A percentile compares a stretch with the other conserved stretches of the same genome.
These are phyloP conservation scores for Comarum palustre DNA, from an alignment of 306 rosid genomes.

Conservation along the genomic window DNA sequence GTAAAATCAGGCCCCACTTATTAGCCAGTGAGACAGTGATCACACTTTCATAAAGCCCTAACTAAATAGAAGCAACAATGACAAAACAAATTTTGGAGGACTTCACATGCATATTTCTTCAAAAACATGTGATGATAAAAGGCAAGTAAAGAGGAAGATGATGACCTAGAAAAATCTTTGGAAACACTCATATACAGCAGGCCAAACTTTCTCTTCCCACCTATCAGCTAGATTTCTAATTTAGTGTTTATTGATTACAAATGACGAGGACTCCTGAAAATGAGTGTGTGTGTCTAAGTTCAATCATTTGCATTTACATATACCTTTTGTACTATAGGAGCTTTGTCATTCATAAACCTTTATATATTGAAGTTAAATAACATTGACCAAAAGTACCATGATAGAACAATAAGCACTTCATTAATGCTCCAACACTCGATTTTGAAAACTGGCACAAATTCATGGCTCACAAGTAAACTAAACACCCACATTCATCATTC, in stretches of 20 bases:
- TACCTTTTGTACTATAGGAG: not conserved
- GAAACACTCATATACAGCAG: not conserved
- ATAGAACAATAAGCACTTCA: not conserved
- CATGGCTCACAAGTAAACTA: not conserved
- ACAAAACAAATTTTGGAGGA: slow-evolving; percentile 7
- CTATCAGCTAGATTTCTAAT: not conserved
- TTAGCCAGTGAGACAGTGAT: not conserved
- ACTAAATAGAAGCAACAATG: not conserved
- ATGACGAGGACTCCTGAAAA: not conserved
- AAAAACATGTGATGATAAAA: not conserved
- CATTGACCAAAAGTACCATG: not conserved
- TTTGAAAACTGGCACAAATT: not conserved
- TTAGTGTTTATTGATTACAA: not conserved
- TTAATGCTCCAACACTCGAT: not conserved
- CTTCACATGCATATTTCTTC: not conserved
- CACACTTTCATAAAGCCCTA: not conserved
- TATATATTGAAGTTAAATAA: not conserved
- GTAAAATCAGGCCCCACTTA: not conserved
- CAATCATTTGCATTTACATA: not conserved
- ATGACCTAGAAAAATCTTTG: not conserved
- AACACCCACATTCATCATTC: not conserved
- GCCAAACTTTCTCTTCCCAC: not conserved
- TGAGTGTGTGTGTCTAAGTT: not conserved
- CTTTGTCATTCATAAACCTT: not conserved
- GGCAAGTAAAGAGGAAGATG: not conserved